Conservation (phyloP, 768 basidiomycete species). For the Leucosporidium yakuticum region DNA sequence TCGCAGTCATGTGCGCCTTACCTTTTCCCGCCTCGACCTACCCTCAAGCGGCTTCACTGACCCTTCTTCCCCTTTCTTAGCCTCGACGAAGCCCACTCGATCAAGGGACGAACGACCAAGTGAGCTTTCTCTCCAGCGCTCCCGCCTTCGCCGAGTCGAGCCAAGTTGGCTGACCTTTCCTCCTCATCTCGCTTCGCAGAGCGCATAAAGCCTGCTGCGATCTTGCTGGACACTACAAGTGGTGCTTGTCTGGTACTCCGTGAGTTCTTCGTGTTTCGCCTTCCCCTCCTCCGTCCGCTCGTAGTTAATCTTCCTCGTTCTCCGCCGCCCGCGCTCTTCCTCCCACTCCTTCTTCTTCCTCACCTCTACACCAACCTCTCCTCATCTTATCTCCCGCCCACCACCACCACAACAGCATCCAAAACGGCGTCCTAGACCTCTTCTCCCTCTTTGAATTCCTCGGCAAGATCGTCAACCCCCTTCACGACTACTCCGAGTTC, state of each 20-base stretch:
- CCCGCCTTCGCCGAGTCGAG: too few relatives aligned
- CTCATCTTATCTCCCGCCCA: slow-evolving; percentile 1
- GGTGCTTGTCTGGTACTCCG: slow-evolving; percentile 76
- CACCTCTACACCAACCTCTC: background rate
- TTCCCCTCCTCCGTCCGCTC: background rate
- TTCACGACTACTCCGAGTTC: slow-evolving; percentile 74
- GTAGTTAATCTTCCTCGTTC: background rate
- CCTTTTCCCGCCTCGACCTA: too few relatives aligned
- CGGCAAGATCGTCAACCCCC: slow-evolving; percentile 57
- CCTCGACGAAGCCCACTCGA: slow-evolving; percentile 85
- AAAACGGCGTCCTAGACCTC: slow-evolving; percentile 86
- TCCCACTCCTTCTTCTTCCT: background rate
- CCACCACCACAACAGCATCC: slow-evolving; percentile 41
- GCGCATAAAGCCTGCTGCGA: slow-evolving; percentile 60
- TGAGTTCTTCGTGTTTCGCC: slow-evolving; percentile 8
- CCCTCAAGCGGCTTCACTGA: background rate
- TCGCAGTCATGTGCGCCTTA: background rate
- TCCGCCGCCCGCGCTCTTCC: background rate
- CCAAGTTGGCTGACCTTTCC: background rate
- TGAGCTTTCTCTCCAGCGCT: slow-evolving; percentile 46
- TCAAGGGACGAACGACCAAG: slow-evolving; percentile 77
- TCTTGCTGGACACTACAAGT: slow-evolving; percentile 69
- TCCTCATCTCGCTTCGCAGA: background rate
- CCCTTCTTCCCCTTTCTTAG: slow-evolving; percentile 1
- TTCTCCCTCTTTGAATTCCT: slow-evolving; percentile 86